Percentiles rank a stretch among this genome's conserved stretches.
phyloP scores from a whole-genome alignment of 257 asterid species.

The Paulownia fortunei region DNA sequence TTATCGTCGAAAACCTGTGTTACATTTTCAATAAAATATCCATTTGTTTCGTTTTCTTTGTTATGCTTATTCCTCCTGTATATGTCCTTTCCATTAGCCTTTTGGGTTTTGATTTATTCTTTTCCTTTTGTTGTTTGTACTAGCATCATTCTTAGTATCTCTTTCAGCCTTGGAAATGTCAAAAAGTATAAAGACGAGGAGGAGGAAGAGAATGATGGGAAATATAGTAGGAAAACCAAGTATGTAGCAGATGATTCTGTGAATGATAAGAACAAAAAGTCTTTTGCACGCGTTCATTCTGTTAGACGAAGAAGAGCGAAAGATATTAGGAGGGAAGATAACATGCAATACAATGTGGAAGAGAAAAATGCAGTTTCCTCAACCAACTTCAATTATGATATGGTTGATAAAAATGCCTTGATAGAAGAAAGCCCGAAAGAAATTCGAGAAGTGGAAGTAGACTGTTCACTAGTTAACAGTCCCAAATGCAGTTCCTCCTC shows the following conservation, averaged over 20 bases:
- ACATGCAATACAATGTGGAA: slow-evolving; percentile 35
- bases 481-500: slow-evolving; percentile 28
- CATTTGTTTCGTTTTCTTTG: slow-evolving; percentile 47
- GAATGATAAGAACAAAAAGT: slow-evolving; percentile 28
- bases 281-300: slow-evolving; percentile 59
- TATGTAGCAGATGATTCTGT: slow-evolving; percentile 14
- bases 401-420: slow-evolving; percentile 53
- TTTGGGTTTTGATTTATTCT: slow-evolving; percentile 62
- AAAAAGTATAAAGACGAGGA: slow-evolving; percentile 20
- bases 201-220: slow-evolving; percentile 17
- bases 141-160: slow-evolving; percentile 35
- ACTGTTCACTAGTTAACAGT: neutral
- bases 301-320: slow-evolving; percentile 66
- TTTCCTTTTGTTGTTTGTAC: slow-evolving; percentile 41
- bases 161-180: slow-evolving; percentile 19
- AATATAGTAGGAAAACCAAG: neutral
- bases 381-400: slow-evolving; percentile 22
- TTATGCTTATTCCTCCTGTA: slow-evolving; percentile 48
- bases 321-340: slow-evolving; percentile 40
- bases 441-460: slow-evolving; percentile 57
- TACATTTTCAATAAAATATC: slow-evolving; percentile 41
- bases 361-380: slow-evolving; percentile 48
- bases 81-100: slow-evolving; percentile 50
- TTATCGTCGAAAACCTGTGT: slow-evolving; percentile 40
- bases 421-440: slow-evolving; percentile 57